A percentile compares a stretch with the other conserved stretches of the same genome.
Conservation (phyloP, 1,284 basidiomycete genomes). For the Meira nashicola region DNA sequence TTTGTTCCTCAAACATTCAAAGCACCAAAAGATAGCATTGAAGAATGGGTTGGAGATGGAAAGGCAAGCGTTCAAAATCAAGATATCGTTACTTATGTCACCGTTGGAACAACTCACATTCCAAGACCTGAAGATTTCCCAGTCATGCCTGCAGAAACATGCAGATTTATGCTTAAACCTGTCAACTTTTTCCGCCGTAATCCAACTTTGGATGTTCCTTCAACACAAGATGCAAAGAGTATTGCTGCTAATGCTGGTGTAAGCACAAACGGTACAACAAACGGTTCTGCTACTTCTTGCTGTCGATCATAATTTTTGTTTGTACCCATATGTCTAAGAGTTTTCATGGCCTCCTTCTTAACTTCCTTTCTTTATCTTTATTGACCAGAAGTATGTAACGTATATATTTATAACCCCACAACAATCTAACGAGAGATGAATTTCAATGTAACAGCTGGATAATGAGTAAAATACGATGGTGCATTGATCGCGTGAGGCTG, state of each 20-base stretch:
- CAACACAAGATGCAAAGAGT: slow-evolving; percentile 53
- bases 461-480: no score
- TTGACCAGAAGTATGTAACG: background rate
- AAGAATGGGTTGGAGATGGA: slow-evolving; percentile 62
- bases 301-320: background rate
- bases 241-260: slow-evolving; percentile 4
- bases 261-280: background rate
- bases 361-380: background rate
- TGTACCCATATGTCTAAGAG: no score
- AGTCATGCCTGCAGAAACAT: slow-evolving; percentile 77
- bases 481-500: no score
- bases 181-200: slow-evolving; percentile 75
- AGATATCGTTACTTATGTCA: slow-evolving; percentile 73
- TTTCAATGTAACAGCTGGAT: no score
- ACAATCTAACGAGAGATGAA: no score
- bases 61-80: slow-evolving; percentile 63
- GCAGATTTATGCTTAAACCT: slow-evolving; percentile 75
- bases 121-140: slow-evolving; percentile 61
- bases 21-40: slow-evolving; percentile 63
- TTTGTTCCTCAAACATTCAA: slow-evolving; percentile 66
- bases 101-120: slow-evolving; percentile 70
- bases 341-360: no score
- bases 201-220: slow-evolving; percentile 80
- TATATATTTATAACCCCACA: no score
- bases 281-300: background rate